A percentile compares a stretch with the other conserved stretches of the same genome.
Conservation (phyloP, 345 rosid species). For the Theobroma cacao region DNA sequence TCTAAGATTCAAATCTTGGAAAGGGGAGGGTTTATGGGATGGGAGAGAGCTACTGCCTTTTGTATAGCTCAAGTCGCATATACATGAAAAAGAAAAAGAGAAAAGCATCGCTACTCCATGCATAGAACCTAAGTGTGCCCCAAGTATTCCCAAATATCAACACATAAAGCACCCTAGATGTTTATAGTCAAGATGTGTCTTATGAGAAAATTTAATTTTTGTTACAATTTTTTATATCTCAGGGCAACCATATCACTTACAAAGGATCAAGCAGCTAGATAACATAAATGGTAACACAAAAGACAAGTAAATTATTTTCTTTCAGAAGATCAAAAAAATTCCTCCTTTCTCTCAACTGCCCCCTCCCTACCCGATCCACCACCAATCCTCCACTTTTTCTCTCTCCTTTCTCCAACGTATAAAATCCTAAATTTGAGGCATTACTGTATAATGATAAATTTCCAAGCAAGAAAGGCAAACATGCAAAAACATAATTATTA, state of each 20-base stretch:
- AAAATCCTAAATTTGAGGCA: neutral
- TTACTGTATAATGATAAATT: neutral
- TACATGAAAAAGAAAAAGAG: no score
- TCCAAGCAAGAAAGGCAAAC: neutral
- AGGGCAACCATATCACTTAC: neutral
- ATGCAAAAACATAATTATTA: constrained; percentile 18
- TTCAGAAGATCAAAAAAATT: neutral
- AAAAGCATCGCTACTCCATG: no score
- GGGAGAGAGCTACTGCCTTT: no score
- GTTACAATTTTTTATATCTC: neutral
- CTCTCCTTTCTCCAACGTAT: neutral
- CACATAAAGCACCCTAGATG: neutral
- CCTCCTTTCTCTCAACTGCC: neutral
- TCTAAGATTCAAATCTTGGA: neutral
- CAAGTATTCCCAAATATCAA: neutral
- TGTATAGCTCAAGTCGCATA: no score
- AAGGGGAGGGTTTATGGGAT: no score
- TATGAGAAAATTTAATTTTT: neutral
- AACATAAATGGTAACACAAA: neutral
- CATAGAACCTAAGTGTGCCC: neutral
- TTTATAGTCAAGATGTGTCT: neutral
- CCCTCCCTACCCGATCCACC: neutral
- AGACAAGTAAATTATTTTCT: neutral
- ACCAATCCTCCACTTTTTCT: neutral
- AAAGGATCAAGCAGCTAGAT: neutral